A percentile compares a stretch with the other conserved stretches of the same genome.
Conservation (phyloP, 2,329 filamentous ascomycete genomes). For the Cladosporium colombiae region DNA sequence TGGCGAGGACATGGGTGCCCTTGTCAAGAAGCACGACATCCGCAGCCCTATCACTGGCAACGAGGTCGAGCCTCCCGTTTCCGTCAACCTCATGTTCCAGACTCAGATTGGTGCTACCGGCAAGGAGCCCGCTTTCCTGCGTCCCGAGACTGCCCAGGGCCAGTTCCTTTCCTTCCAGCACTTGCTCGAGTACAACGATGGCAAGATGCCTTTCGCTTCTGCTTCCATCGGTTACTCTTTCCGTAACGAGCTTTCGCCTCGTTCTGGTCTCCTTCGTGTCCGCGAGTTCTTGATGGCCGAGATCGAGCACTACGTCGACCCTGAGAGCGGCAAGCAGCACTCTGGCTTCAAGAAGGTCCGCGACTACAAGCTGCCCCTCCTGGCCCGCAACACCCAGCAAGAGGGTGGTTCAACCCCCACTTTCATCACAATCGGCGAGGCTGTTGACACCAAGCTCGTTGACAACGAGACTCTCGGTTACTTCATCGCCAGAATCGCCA, state of each 20-base stretch:
- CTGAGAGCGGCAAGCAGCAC: slow-evolving; percentile 92
- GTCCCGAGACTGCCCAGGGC: slow-evolving; percentile 95
- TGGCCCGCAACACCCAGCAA: slow-evolving; percentile 83
- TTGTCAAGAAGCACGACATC: slow-evolving; percentile 91
- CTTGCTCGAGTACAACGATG: slow-evolving; percentile 93
- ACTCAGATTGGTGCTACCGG: slow-evolving; percentile 91
- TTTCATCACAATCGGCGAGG: slow-evolving; percentile 78
- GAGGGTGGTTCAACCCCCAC: slow-evolving; percentile 77
- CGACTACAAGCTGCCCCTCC: slow-evolving; percentile 77
- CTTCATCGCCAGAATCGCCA: slow-evolving; percentile 90
- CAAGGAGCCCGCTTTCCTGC: slow-evolving; percentile 79
- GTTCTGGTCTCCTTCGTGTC: slow-evolving; percentile 86
- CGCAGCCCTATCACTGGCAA: slow-evolving; percentile 80
- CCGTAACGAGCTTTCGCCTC: slow-evolving; percentile 95
- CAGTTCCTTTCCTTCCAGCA: slow-evolving; percentile 98
- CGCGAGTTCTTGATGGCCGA: slow-evolving; percentile 99
- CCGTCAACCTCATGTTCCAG: slow-evolving; percentile 99
- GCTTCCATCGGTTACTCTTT: slow-evolving; percentile 98
- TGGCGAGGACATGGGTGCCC: slow-evolving; percentile 77
- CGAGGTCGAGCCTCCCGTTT: slow-evolving; percentile 75
- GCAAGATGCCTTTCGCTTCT: slow-evolving; percentile 93
- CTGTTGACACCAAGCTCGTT: slow-evolving; percentile 77
- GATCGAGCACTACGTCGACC: slow-evolving; percentile 98
- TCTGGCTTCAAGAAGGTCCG: slow-evolving; percentile 82
- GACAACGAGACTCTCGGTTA: slow-evolving; percentile 98